A percentile compares a stretch with the other conserved stretches of the same genome.
These are phyloP conservation scores for Ogataea trehaloabstinens DNA, from an alignment of 805 yeast genomes.

Conservation along the genomic window DNA sequence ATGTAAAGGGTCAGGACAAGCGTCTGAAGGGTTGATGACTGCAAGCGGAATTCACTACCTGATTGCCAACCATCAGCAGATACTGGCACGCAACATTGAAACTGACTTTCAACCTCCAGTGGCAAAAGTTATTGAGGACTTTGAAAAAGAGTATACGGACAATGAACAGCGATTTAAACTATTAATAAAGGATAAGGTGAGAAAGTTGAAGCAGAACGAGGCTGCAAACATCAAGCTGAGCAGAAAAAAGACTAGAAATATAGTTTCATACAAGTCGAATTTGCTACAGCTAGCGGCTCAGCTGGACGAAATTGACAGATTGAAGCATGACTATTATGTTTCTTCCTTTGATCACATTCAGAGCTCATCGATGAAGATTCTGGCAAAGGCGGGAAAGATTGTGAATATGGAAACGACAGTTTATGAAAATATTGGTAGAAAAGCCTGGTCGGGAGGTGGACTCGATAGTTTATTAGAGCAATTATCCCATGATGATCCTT, in stretches of 20 bases:
- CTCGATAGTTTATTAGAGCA: slow-evolving; percentile 48
- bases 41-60: slow-evolving; percentile 78
- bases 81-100: slow-evolving; percentile 57
- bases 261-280: slow-evolving; percentile 65
- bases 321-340: slow-evolving; percentile 73
- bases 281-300: slow-evolving; percentile 67
- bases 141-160: slow-evolving; percentile 40
- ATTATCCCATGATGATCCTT: slow-evolving; percentile 11
- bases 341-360: slow-evolving; percentile 62
- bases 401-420: slow-evolving; percentile 80
- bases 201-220: slow-evolving; percentile 57
- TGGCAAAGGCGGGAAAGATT: slow-evolving; percentile 57
- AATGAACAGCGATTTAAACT: slow-evolving; percentile 55
- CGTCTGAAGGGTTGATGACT: slow-evolving; percentile 62
- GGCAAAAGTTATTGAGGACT: slow-evolving; percentile 39
- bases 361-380: slow-evolving; percentile 53
- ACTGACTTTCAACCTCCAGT: slow-evolving; percentile 57
- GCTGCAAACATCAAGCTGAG: slow-evolving; percentile 57
- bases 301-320: slow-evolving; percentile 72
- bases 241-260: slow-evolving; percentile 58
- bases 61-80: slow-evolving; percentile 73
- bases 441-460: slow-evolving; percentile 89
- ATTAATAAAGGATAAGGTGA: slow-evolving; percentile 51
- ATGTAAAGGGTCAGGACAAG: slow-evolving; percentile 57
- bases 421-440: slow-evolving; percentile 74